Base-by-base conservation (phyloP, 306 rosid genomes). In the Canavalia ensiformis region DNA sequence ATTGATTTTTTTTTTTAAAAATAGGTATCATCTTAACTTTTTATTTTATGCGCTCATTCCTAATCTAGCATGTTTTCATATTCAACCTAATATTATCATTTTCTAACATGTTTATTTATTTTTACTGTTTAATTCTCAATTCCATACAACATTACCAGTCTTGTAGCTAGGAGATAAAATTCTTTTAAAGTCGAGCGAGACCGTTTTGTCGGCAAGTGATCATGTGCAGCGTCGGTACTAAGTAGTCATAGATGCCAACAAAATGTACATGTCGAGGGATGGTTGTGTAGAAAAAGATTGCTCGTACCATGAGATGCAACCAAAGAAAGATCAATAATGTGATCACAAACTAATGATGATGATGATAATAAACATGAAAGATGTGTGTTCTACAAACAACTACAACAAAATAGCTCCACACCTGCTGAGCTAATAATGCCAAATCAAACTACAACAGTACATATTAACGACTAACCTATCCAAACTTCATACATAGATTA, bases 371-470 rank as follows among this genome's bases (percentile, higher is more conserved):
- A 52, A 52, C 81, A 68, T 55, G 3, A 12, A 82, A 46, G 29
- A 39, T 33, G 37, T 33, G 37, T 46, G 74, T 54, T 39, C 63
- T 63, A 64, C 82, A 56, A 60, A 74, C 72, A 69, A 41, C 80
- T 28, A 72, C 70, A 44, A 75, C 77, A 66, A 70, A 63, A 44
- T 64, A 76, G 81, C 76, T 51, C 66, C 70, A 62, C 37, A 84
- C 73, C 58, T 33, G 72, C 29, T 42, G 78, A 76, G 85, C 75
- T 41, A 63, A 73, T 55, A 81, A 56, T 25, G 82, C 35, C 71
- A 68, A 76, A 81, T 68, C 56, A 63, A 74, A 77, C 74, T 62
- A 64, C 75, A 72, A 25, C 13, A 29, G 41, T 81, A 81, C 80
- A 80, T 12, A 68, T 68, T 30, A 50, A 72, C 49, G 10, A 75